These are phyloP conservation scores for Taxillus chinensis DNA, from an alignment of 164 flowering plant species.

Conservation along the genomic window DNA sequence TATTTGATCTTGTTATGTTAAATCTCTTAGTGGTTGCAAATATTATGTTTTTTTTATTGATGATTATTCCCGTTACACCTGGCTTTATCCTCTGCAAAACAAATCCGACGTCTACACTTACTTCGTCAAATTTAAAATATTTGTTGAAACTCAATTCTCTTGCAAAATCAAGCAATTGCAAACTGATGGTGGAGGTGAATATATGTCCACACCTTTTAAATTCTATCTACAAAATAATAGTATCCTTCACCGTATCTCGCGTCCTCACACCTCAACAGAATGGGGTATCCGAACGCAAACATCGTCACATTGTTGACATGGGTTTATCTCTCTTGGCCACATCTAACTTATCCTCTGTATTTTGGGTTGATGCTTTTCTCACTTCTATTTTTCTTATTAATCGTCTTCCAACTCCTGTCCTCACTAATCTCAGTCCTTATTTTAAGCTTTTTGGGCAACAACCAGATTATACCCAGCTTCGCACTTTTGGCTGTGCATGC, in stretches of 20 bases:
- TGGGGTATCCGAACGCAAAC: no score
- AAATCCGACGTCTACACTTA: neutral
- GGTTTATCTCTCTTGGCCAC: neutral
- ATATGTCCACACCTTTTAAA: neutral
- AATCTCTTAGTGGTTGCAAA: neutral
- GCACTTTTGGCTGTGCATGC: no score
- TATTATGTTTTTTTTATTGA: slow-evolving; percentile 2
- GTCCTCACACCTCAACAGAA: no score
- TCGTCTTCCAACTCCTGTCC: neutral
- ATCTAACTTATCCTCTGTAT: neutral
- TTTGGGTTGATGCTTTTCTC: neutral
- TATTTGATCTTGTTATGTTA: neutral
- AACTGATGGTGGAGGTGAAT: neutral
- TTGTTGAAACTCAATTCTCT: neutral
- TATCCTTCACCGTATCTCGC: no score
- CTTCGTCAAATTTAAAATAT: neutral
- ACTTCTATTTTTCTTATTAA: neutral
- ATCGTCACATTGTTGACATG: neutral
- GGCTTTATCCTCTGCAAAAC: no score
- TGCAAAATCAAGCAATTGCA: neutral
- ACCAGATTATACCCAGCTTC: neutral
- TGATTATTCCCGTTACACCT: neutral
- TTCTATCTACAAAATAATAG: neutral
- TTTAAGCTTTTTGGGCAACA: neutral
- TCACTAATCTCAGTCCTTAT: neutral